Conservation (phyloP, 2,329 filamentous ascomycete genomes). For the Alternaria panax region DNA sequence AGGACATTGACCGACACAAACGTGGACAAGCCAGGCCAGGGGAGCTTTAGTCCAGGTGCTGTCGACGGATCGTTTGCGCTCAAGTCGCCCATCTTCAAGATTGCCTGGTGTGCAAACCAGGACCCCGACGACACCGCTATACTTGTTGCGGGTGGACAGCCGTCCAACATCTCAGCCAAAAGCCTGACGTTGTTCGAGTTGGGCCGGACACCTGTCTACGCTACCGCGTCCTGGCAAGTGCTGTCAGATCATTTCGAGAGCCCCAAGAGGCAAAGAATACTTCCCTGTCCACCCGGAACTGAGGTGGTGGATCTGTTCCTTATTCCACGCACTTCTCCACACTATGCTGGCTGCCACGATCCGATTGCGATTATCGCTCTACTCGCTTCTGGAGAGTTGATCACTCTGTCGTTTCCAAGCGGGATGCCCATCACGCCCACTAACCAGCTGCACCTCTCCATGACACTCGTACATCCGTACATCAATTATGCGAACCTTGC, state of each 20-base stretch:
- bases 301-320: slow-evolving; percentile 82
- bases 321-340: slow-evolving; percentile 81
- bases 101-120: slow-evolving; percentile 92
- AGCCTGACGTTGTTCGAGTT: slow-evolving; percentile 90
- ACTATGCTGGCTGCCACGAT: slow-evolving; percentile 88
- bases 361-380: slow-evolving; percentile 84
- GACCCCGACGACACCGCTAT: slow-evolving; percentile 94
- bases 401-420: slow-evolving; percentile 90
- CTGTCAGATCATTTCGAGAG: slow-evolving; percentile 79
- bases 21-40: slow-evolving; percentile 70
- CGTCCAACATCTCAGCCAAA: slow-evolving; percentile 71
- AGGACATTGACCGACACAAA: slow-evolving; percentile 78
- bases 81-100: slow-evolving; percentile 77
- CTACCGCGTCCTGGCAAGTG: slow-evolving; percentile 88
- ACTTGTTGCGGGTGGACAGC: slow-evolving; percentile 81
- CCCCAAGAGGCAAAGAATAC: slow-evolving; percentile 72
- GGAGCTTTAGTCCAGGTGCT: slow-evolving; percentile 52
- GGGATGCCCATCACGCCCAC: slow-evolving; percentile 91
- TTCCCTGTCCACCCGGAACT: slow-evolving; percentile 79
- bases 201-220: slow-evolving; percentile 86
- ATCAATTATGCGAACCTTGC: slow-evolving; percentile 76
- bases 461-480: slow-evolving; percentile 91
- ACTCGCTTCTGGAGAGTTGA: slow-evolving; percentile 84
- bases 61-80: slow-evolving; percentile 62
- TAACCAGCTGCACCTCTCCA: slow-evolving; percentile 86